These are phyloP conservation scores for Teratosphaeria viscida DNA, from an alignment of 2,329 filamentous ascomycete species.

Conservation along the genomic window DNA sequence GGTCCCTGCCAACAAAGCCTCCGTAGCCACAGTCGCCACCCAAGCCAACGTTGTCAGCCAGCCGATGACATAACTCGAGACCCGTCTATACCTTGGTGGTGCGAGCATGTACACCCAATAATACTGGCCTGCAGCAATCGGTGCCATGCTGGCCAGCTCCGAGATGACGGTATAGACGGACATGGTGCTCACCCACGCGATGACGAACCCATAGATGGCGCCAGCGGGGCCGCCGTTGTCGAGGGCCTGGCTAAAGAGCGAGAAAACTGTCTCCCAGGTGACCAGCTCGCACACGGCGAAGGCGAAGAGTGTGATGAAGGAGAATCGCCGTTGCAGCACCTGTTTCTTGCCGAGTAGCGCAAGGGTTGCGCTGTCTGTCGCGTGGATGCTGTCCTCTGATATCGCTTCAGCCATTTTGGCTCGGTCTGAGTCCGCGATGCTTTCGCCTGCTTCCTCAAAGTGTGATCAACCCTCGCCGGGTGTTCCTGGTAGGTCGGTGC, in stretches of 20 bases:
- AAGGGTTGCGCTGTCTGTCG: slow-evolving; percentile 27
- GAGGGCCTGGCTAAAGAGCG: slow-evolving; percentile 33
- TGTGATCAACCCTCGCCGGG: neutral
- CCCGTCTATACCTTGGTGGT: slow-evolving; percentile 29
- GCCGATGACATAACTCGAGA: slow-evolving; percentile 34
- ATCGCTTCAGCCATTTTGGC: neutral
- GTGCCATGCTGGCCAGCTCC: slow-evolving; percentile 38
- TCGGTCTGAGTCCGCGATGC: neutral
- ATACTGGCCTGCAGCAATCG: slow-evolving; percentile 37
- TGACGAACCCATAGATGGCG: slow-evolving; percentile 42
- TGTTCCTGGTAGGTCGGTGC: neutral
- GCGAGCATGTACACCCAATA: slow-evolving; percentile 40
- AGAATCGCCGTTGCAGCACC: slow-evolving; percentile 35
- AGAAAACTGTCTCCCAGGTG: slow-evolving; percentile 38
- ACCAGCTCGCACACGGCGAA: slow-evolving; percentile 37
- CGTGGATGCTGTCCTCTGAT: slow-evolving; percentile 3
- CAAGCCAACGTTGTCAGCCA: slow-evolving; percentile 36
- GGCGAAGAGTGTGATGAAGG: slow-evolving; percentile 33
- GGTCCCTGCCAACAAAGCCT: slow-evolving; percentile 32
- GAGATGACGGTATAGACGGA: slow-evolving; percentile 38
- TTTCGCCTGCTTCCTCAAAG: neutral
- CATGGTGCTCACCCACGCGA: slow-evolving; percentile 41
- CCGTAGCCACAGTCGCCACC: slow-evolving; percentile 34
- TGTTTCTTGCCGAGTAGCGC: slow-evolving; percentile 37
- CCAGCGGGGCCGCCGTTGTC: slow-evolving; percentile 40